Evolutionary conservation across 306 rosid species (phyloP), one percentile per base, ranked within the genome.

Genomic region (Medicago lupulina): DNA sequence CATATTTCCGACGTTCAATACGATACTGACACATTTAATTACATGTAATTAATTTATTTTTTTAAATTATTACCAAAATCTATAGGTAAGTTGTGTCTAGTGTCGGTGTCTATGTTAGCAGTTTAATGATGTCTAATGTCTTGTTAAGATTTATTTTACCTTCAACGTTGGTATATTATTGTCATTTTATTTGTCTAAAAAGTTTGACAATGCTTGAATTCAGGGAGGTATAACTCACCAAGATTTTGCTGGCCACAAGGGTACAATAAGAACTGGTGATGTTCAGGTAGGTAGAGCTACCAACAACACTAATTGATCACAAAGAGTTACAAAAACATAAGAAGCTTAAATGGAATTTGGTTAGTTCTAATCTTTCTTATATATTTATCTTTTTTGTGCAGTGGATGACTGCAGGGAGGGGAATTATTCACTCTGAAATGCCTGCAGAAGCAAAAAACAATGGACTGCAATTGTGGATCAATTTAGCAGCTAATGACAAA

Each of bases 331-430:
- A 58, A 58, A 23, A 21, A 13, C 59, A 53, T 44, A 62, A 2
- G 7, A 64, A 16, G 12, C 41, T 61, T 55, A 44, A 64, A 5
- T 25, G 40, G 50, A 54, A 44, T 13, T 36, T 36, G 25, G 38
- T 36, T 28, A 36, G 69, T 57, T 47, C 59, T 59, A 62, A 2
- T 77, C 36, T 11, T 14, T 3, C 16, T 31, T 31, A 31, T 31
- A 31, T 31, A 34, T 34, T 34, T 34, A 7, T 34, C 3, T 65
- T 5, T 78, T 16, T 49, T 67, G 49, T 62, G 79, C 90, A 92
- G 97, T 95, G 98, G 98, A 95, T 95, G 97, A 95, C 98, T 5
- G 97, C 97, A 62, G 98, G 98, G 31, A 89, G 98, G 83, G 98
- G 98, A 64, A 95, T 95, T 17, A 76, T 95, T 77, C 98, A 95